Conservation (phyloP, 345 rosid genomes). For the Xanthoceras sorbifolium region DNA sequence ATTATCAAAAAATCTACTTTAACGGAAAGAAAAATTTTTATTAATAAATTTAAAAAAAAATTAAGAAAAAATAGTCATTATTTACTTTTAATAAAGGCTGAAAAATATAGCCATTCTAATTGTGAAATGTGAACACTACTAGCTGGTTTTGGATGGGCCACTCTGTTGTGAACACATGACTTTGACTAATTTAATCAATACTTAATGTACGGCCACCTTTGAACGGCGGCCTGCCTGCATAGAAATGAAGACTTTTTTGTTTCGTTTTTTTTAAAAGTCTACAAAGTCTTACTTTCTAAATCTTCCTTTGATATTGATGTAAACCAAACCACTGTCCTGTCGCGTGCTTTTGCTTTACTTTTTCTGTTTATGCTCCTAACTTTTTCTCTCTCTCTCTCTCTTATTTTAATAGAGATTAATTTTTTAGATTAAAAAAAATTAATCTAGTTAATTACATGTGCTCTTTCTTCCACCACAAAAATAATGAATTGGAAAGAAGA, state of each 20-base stretch:
- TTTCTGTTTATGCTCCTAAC: neutral
- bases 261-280: neutral
- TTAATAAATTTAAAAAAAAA: no score
- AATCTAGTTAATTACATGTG: no score
- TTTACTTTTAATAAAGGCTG: no score
- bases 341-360: neutral
- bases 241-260: neutral
- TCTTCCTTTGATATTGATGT: neutral
- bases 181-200: neutral
- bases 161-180: neutral
- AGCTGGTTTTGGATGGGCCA: neutral
- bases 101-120: no score
- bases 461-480: neutral
- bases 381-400: no score
- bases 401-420: no score
- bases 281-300: neutral
- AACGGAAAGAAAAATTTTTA: no score
- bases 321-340: neutral
- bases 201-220: neutral
- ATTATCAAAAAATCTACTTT: no score
- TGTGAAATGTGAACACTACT: no score
- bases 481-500: neutral
- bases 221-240: conserved; percentile 10
- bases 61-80: no score
- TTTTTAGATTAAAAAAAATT: no score